Conservation (phyloP, 352 stramenopile species). For the Globisporangium uncinulatum region DNA sequence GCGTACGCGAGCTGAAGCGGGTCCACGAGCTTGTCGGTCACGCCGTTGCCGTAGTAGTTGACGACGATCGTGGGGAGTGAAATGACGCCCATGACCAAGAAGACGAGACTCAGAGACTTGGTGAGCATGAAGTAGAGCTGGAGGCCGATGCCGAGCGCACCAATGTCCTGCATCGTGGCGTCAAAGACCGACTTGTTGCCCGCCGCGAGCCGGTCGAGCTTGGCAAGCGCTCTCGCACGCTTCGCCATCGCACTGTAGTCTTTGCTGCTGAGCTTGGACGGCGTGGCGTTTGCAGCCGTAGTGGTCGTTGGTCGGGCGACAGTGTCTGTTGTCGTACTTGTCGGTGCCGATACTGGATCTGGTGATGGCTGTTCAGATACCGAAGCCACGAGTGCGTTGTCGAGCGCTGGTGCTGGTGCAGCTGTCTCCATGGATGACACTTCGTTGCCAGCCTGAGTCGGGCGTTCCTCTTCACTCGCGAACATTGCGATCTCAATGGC, state of each 20-base stretch:
- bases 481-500: constrained; percentile 11
- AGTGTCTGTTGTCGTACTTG: too few relatives aligned
- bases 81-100: constrained; percentile 67
- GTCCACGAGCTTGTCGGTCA: constrained; percentile 63
- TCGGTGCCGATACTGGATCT: too few relatives aligned
- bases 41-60: constrained; percentile 58
- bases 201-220: constrained; percentile 46
- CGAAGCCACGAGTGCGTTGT: too few relatives aligned
- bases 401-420: background rate
- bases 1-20: constrained; percentile 63
- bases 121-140: constrained; percentile 85
- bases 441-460: background rate
- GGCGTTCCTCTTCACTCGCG: constrained; percentile 9
- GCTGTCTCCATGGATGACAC: background rate
- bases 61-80: constrained; percentile 56
- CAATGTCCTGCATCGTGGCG: constrained; percentile 67
- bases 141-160: constrained; percentile 71
- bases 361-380: background rate
- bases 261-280: background rate
- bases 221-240: constrained; percentile 28
- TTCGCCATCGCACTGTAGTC: constrained; percentile 40
- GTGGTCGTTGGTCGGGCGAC: background rate
- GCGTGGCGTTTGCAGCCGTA: background rate
- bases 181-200: constrained; percentile 64
- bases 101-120: constrained; percentile 61